Evolutionary conservation across 257 asterid genomes (phyloP), one percentile per base, ranked within the genome.

Genomic region (Solanum neorickii): DNA sequence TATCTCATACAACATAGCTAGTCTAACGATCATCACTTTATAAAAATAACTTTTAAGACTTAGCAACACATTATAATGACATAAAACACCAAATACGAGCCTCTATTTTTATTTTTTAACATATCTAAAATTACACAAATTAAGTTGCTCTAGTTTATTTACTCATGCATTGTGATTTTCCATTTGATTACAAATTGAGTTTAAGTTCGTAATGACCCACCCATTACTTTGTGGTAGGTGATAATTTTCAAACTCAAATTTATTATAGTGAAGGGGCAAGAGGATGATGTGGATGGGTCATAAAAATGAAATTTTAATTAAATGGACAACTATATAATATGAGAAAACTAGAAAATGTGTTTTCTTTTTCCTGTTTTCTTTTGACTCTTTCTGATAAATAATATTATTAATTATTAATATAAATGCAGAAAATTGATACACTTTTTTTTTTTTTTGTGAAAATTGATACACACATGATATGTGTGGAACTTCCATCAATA

Each of bases 1-100:
- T 60, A 5, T 60, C 27, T 21, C 13, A 9, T 23, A 60, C 0
- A 0, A 21, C 2, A 60, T 60, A 21, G 0, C 12, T 60, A 9
- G 3, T 60, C 5, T 60, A 5, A 60, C 12, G 6, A 21, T 3
- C 68, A 60, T 60, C 27, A 59, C 29, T 60, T 60, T 9, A 60
- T 21, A 21, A 21, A 60, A 60, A 0, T 60, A 21, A 60, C 27
- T 21, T 60, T 60, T 60, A 60, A 60, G 6, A 60, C 29, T 20
- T 21, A 60, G 5, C 12, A 60, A 21, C 0, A 21, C 6, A 60
- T 60, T 60, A 9, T 21, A 9, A 60, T 60, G 27, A 60, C 14
- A 60, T 27, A 56, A 18, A 18, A 56, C 11, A 56, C 3, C n/a
- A 18, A 56, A 56, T 16, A 20, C 65, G 2, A 56, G 1, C 65